phyloP scores from a whole-genome alignment of 1,284 basidiomycete genomes.

The Hymenochaete sp. region DNA sequence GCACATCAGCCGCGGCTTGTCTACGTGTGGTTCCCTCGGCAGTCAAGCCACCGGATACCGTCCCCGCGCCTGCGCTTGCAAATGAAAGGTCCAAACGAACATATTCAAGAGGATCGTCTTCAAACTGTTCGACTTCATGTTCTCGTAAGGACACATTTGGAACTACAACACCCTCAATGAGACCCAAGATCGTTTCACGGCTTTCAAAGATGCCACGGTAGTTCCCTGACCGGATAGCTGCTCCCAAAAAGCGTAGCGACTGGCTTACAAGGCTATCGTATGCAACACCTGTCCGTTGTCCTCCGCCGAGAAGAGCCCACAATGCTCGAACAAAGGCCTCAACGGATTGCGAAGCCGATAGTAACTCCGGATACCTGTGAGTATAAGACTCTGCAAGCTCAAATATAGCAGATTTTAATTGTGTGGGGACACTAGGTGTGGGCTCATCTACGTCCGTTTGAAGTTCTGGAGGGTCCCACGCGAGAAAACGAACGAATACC shows the following conservation, averaged over 20 bases:
- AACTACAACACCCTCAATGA: conserved; percentile 86
- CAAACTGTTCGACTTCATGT: conserved; percentile 92
- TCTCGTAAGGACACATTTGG: conserved; percentile 87
- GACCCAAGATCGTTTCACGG: conserved; percentile 70
- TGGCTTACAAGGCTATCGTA: conserved; percentile 91
- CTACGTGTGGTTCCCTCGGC: conserved; percentile 68
- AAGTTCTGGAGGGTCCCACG: conserved; percentile 69
- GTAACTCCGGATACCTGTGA: conserved; percentile 43
- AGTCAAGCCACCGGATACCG: conserved; percentile 31
- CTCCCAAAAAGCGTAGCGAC: conserved; percentile 86
- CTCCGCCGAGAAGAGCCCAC: conserved; percentile 80
- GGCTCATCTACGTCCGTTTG: conserved; percentile 78
- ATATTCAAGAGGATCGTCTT: conserved; percentile 95
- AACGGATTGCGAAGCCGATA: conserved; percentile 38
- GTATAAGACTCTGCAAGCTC: conserved; percentile 47
- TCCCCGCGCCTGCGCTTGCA: conserved; percentile 49
- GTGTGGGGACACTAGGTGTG: conserved; percentile 73
- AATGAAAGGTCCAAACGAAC: conserved; percentile 76
- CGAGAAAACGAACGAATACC: conserved; percentile 71
- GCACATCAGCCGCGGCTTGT: conserved; percentile 88
- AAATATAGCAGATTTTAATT: conserved; percentile 84
- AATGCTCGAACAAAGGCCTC: conserved; percentile 84
- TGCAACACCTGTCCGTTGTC: conserved; percentile 57
- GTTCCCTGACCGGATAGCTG: conserved; percentile 80
- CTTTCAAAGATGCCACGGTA: conserved; percentile 61